Conservation (phyloP, 257 asterid species). For the Primulina huaijiensis region DNA sequence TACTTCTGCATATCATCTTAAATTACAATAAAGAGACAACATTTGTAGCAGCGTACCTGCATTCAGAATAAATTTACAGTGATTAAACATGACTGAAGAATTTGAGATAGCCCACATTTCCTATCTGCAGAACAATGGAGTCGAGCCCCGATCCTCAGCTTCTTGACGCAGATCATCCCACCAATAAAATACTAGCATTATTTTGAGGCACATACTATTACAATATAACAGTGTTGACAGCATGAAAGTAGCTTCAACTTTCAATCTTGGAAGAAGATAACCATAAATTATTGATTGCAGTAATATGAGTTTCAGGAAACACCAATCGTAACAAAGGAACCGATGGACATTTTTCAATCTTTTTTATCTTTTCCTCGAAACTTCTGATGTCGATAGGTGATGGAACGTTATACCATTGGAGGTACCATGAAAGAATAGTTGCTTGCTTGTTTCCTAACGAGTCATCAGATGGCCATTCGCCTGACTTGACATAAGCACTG, state of each 20-base stretch:
- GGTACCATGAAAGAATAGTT: conserved; percentile 68
- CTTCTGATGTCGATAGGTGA: conserved; percentile 45
- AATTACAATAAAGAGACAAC: not conserved
- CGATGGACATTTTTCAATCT: conserved; percentile 30
- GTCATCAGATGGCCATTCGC: conserved; percentile 59
- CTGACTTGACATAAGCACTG: conserved; percentile 40
- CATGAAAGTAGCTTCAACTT: conserved; percentile 17
- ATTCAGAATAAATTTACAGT: not conserved
- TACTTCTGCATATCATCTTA: not conserved
- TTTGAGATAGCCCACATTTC: not conserved
- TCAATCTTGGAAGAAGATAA: conserved; percentile 25
- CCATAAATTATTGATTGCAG: conserved; percentile 48
- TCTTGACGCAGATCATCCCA: not conserved
- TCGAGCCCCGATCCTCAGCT: not conserved
- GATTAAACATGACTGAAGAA: not conserved
- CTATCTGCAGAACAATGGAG: not conserved
- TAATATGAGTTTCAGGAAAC: conserved; percentile 66
- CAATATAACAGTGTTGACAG: not conserved
- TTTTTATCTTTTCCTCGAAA: conserved; percentile 49
- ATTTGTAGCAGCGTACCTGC: not conserved
- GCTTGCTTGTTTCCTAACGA: conserved; percentile 32
- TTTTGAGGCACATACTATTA: not conserved
- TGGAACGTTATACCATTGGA: conserved; percentile 77
- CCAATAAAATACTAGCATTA: too few relatives aligned
- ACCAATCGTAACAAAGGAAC: conserved; percentile 68